Base-by-base conservation (phyloP, 2,329 filamentous ascomycete genomes). In the Neophaeococcomyces mojaviensis region DNA sequence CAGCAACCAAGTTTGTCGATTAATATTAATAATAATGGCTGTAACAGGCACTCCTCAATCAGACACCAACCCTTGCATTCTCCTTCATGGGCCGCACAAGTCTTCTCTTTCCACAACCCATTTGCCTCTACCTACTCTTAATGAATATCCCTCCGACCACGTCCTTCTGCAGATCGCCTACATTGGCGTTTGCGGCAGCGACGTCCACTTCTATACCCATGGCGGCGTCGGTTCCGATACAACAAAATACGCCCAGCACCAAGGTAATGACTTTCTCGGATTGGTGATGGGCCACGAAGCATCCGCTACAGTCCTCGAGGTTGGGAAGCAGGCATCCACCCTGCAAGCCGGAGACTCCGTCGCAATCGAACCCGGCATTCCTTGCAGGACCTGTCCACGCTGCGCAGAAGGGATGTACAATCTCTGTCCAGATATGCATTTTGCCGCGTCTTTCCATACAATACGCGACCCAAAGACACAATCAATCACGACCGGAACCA, bases 161-260 rank as follows among this genome's bases (percentile, higher is more conserved):
- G 64, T 71, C 15, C 59, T 72, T 20, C 58, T 72, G 7, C 63
- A 64, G n/a, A 67, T 73, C 32, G 62, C 64, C 3, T 71, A 64
- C 31, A 59, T 68, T 0, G 69, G 68, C 3, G 65, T 71, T n/a
- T 70, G 68, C 49, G 68, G 66, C 18, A 66, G 64, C 44, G 65
- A 67, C 54, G 62, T 66, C 12, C 65, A 68, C 45, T 68, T 67
- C 54, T 68, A 64, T 63, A 52, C 56, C n/a, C 55, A 64, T 28
- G 64, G 64, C 22, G 61, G 61, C n/a, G 56, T 68, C 32, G 58
- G 40, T 15, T 18, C 30, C 19, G 40, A 43, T 15, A 13, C 13
- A 32, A 4, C 30, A 22, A 43, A 43, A 32, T 43, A 43, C 20
- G 40, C 31, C 30, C 40, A 43, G 40, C 36, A 35, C 13, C 36